These are phyloP conservation scores for Pestalotiopsis sp. DNA, from an alignment of 2,329 filamentous ascomycete species.

Conservation along the genomic window DNA sequence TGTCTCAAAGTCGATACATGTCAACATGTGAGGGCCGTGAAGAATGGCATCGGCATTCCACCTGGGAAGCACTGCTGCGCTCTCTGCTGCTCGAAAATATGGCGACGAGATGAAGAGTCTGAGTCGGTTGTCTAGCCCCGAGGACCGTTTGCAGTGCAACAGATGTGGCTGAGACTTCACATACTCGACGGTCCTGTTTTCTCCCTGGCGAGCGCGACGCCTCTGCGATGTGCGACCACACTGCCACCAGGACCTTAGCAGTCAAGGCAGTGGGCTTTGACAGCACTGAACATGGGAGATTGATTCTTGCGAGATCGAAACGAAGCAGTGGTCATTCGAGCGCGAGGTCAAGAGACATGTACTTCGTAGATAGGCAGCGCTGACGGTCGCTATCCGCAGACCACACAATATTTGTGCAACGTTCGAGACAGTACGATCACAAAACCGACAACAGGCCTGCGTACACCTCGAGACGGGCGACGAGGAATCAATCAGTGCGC, in stretches of 20 bases:
- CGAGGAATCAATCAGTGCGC: neutral
- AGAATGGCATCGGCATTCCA: constrained; percentile 34
- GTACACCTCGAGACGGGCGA: neutral
- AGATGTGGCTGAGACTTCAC: constrained; percentile 22
- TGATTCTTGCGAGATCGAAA: neutral
- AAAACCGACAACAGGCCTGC: neutral
- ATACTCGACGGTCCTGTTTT: constrained; percentile 4
- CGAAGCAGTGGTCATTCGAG: too few relatives aligned
- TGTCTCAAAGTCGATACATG: constrained; percentile 11
- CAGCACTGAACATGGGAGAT: neutral
- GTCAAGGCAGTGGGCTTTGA: neutral
- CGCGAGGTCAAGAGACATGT: too few relatives aligned
- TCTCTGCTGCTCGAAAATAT: neutral
- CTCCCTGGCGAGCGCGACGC: neutral
- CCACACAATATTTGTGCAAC: neutral
- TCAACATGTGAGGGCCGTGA: constrained; percentile 7
- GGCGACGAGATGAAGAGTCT: constrained; percentile 10
- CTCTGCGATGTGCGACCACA: neutral
- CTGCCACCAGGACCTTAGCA: neutral
- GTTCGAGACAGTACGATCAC: neutral
- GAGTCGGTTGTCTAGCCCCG: neutral
- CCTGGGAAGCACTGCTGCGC: neutral
- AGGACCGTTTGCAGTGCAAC: neutral
- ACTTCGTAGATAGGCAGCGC: too few relatives aligned
- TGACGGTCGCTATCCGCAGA: neutral